phyloP scores from a whole-genome alignment of 805 yeast species.

The Phaffomyces antillensis region DNA sequence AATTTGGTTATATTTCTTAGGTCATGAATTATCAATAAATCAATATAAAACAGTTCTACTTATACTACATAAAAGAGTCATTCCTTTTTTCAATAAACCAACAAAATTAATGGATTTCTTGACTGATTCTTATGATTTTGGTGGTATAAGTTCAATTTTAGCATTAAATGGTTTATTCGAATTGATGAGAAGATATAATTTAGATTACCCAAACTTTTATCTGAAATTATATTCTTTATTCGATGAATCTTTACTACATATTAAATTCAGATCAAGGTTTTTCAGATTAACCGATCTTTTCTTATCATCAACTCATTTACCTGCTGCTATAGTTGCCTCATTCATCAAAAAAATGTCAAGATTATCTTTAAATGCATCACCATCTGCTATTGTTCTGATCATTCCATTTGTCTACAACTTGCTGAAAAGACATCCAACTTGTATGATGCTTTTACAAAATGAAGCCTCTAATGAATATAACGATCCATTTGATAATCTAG shows the following conservation, averaged over 20 bases:
- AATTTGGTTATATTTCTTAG: constrained; percentile 53
- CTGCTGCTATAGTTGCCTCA: constrained; percentile 78
- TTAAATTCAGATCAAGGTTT: constrained; percentile 78
- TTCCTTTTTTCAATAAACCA: constrained; percentile 76
- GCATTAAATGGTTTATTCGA: constrained; percentile 85
- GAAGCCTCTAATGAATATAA: constrained; percentile 24
- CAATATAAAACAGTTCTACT: constrained; percentile 68
- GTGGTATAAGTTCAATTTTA: constrained; percentile 60
- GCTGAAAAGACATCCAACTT: constrained; percentile 85
- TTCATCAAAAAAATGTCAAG: constrained; percentile 80
- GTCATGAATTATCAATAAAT: constrained; percentile 33
- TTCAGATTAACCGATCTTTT: constrained; percentile 82
- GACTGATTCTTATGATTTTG: constrained; percentile 70
- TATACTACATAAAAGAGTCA: constrained; percentile 74
- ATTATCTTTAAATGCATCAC: constrained; percentile 68
- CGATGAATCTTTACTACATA: constrained; percentile 67
- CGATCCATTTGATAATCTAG: constrained; percentile 65
- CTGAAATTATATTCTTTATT: constrained; percentile 73
- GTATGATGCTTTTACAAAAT: constrained; percentile 80
- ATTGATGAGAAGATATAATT: constrained; percentile 70
- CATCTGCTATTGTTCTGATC: constrained; percentile 79
- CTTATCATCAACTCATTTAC: constrained; percentile 78
- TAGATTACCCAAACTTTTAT: constrained; percentile 90
- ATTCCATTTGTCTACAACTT: constrained; percentile 90
- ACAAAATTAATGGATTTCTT: constrained; percentile 87